These are phyloP conservation scores for Diplocarpon rosae DNA, from an alignment of 2,329 filamentous ascomycete species.

Conservation along the genomic window DNA sequence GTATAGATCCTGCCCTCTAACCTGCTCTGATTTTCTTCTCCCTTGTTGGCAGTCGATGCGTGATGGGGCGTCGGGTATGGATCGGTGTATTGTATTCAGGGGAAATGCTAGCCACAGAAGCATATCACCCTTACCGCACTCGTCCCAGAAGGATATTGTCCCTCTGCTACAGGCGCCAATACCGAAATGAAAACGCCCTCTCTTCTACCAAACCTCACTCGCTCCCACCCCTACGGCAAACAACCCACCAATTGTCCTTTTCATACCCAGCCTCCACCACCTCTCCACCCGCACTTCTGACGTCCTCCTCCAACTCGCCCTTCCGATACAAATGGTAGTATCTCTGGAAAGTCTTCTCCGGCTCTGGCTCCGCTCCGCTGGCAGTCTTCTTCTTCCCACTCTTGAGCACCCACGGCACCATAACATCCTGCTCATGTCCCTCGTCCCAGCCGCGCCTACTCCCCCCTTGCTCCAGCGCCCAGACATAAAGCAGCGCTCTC, in stretches of 20 bases:
- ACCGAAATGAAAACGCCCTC: too few species aligned
- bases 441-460: conserved; percentile 86
- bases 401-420: conserved; percentile 85
- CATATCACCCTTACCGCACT: neutral
- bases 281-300: conserved; percentile 60
- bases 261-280: conserved; percentile 82
- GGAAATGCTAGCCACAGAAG: too few species aligned
- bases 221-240: conserved; percentile 29
- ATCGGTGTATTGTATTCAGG: too few species aligned
- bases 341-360: conserved; percentile 51
- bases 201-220: neutral
- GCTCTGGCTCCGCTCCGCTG: conserved; percentile 27
- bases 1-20: too few species aligned
- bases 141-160: neutral
- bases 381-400: conserved; percentile 28
- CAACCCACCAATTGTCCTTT: conserved; percentile 96
- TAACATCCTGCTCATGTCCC: conserved; percentile 74
- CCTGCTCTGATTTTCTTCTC: too few species aligned
- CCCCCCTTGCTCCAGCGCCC: conserved; percentile 84
- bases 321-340: conserved; percentile 91
- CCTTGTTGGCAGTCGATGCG: too few species aligned
- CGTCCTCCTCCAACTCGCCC: conserved; percentile 76
- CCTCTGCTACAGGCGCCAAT: too few species aligned
- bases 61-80: too few species aligned
- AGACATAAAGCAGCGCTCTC: conserved; percentile 75